Percentiles rank a stretch among this genome's conserved stretches.
phyloP scores from a whole-genome alignment of 768 basidiomycete genomes.

The Leucogyrophana mollusca region DNA sequence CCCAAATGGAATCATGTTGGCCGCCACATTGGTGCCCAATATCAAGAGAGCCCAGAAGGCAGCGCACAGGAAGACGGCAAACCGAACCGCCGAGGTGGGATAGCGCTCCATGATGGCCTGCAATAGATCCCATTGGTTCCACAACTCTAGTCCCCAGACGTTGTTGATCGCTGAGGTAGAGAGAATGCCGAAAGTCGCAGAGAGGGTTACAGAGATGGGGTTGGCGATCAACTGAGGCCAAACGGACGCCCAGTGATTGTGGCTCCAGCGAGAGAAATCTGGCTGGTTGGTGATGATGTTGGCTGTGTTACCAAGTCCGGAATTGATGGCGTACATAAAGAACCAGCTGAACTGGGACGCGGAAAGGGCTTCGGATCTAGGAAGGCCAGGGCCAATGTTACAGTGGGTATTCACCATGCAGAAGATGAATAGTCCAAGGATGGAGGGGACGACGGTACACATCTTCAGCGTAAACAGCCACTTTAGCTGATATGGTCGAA shows the following conservation, averaged over 20 bases:
- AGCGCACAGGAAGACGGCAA: conserved; percentile 7
- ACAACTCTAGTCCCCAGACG: background rate
- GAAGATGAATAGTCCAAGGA: background rate
- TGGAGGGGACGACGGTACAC: background rate
- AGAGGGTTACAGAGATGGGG: no score
- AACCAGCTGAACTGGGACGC: conserved; percentile 1
- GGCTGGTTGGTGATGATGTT: no score
- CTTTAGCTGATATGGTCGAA: conserved; percentile 2
- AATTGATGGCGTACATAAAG: background rate
- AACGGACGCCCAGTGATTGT: no score
- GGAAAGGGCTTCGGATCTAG: conserved; percentile 11
- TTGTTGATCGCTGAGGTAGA: background rate
- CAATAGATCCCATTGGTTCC: conserved; percentile 20
- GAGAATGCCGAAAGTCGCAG: no score
- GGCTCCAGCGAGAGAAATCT: no score
- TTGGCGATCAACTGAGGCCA: no score
- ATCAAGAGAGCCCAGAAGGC: background rate
- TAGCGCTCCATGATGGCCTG: conserved; percentile 18
- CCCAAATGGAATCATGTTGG: conserved; percentile 10
- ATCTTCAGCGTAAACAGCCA: background rate
- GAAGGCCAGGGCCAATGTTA: conserved; percentile 16
- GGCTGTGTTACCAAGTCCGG: no score
- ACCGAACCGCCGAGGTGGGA: conserved; percentile 17
- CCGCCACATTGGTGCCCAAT: conserved; percentile 2
- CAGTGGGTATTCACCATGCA: conserved; percentile 13